A percentile compares a stretch with the other conserved stretches of the same genome.
These are phyloP conservation scores for Rhodotorula mucilaginosa DNA, from an alignment of 1,284 basidiomycete genomes.

Conservation along the genomic window DNA sequence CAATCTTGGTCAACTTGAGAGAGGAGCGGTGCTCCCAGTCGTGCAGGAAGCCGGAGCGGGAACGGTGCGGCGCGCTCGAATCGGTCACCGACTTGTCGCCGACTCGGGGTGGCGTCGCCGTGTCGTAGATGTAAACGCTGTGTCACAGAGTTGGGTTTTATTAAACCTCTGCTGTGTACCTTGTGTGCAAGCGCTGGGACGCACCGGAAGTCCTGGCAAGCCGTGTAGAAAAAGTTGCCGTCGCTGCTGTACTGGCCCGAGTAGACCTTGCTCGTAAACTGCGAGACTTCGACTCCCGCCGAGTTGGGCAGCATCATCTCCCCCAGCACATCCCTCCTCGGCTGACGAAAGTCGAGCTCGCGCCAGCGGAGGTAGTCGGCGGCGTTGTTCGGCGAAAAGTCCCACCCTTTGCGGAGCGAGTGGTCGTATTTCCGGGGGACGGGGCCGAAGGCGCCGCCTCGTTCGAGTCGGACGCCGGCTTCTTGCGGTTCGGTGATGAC, in stretches of 20 bases:
- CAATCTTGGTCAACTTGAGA: conserved; percentile 73
- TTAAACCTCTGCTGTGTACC: conserved; percentile 40
- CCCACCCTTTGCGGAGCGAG: conserved; percentile 15
- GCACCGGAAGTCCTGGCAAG: conserved; percentile 57
- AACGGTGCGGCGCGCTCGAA: not conserved
- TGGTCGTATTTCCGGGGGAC: conserved; percentile 10
- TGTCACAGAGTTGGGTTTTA: conserved; percentile 17
- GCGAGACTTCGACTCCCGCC: conserved; percentile 79
- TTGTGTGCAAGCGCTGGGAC: not conserved
- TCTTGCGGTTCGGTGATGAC: conserved; percentile 62
- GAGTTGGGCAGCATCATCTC: conserved; percentile 72
- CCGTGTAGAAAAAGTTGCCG: conserved; percentile 44
- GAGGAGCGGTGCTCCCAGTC: conserved; percentile 31
- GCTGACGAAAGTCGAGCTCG: conserved; percentile 46
- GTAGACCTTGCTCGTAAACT: conserved; percentile 78
- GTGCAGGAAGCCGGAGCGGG: not conserved
- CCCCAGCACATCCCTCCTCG: conserved; percentile 50
- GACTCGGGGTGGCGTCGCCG: conserved; percentile 56
- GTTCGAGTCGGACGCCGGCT: conserved; percentile 67
- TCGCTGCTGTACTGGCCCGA: conserved; percentile 80
- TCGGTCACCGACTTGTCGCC: conserved; percentile 37
- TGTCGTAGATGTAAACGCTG: conserved; percentile 67
- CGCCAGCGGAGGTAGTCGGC: conserved; percentile 26
- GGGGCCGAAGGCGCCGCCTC: conserved; percentile 81
- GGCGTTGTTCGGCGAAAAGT: conserved; percentile 21